Conservation (phyloP, 2,329 filamentous ascomycete genomes). For the Apiospora sp. region DNA sequence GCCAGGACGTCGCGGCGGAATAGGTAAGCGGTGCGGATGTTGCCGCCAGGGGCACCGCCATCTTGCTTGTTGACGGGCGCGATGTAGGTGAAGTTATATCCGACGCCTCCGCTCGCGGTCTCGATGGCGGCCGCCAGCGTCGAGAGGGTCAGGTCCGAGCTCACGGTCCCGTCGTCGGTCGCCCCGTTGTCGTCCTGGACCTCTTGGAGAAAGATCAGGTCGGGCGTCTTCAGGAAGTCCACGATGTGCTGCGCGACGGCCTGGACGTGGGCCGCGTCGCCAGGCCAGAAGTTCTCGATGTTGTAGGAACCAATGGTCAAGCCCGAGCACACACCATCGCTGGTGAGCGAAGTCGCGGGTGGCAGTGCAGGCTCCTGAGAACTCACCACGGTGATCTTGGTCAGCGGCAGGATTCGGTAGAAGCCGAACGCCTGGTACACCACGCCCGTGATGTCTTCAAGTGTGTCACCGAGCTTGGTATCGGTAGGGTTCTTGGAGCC, state of each 20-base stretch:
- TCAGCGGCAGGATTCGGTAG: constrained; percentile 72
- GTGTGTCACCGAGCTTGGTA: constrained; percentile 69
- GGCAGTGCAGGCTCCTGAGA: constrained; percentile 55
- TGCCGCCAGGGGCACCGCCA: constrained; percentile 73
- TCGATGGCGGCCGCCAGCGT: constrained; percentile 63
- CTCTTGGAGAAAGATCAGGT: constrained; percentile 74
- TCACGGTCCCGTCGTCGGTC: constrained; percentile 64
- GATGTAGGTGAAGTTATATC: constrained; percentile 68
- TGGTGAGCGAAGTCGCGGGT: constrained; percentile 59
- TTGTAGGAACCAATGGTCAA: constrained; percentile 75
- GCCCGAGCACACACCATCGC: constrained; percentile 64
- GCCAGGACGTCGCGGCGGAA: constrained; percentile 68
- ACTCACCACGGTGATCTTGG: constrained; percentile 57
- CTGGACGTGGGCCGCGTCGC: constrained; percentile 59
- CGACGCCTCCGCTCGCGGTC: constrained; percentile 50
- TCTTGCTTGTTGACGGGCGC: constrained; percentile 66
- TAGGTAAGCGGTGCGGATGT: constrained; percentile 75
- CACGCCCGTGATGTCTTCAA: constrained; percentile 74
- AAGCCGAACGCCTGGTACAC: constrained; percentile 72
- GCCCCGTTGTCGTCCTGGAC: constrained; percentile 72
- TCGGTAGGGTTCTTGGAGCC: constrained; percentile 65
- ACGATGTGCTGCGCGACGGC: constrained; percentile 71
- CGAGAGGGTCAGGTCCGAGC: constrained; percentile 65
- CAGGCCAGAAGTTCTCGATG: constrained; percentile 71
- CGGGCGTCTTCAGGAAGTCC: constrained; percentile 67